Base-by-base conservation (phyloP, 768 basidiomycete genomes). In the Atractiella rhizophila region DNA sequence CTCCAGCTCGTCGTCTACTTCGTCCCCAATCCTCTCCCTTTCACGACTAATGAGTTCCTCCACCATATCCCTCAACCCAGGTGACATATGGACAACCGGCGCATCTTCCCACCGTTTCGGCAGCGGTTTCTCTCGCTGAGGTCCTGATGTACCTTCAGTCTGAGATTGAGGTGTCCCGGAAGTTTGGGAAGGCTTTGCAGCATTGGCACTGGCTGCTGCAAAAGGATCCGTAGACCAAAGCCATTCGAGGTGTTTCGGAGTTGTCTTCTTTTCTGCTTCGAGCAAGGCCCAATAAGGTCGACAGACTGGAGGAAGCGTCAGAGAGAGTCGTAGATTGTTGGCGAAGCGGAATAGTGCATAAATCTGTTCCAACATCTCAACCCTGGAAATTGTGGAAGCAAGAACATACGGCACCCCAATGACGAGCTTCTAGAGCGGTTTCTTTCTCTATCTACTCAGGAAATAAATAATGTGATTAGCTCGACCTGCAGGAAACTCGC, bases 381-480 rank as follows among this genome's bases (percentile, higher is more conserved):
- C 15, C 1, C 20, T 10, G 4, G 2, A 12, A 2, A 2, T 18
- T 12, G 16, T 33, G n/a, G 15, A 1, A 24, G 18, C 7, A 20
- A 13, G 78, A 77, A 51, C 78, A 82, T 3, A 74, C 76, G 13
- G 82, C 82, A 28, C 74, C 82, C 74, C 78, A 85, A 54, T 91
- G 85, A 40, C 74, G 76, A 23, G 83, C 82, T 59, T 88, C 80
- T 19, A 74, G 54, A 6, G 72, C 66, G n/a, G 73, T 72, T 2
- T 68, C 64, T 46, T 70, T 64, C 33, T 67, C 60, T 48, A 77
- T 45, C 12, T 38, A 37, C 15, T 46, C 45, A 4, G 33, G 21
- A 0, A 45, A 45, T 2, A 48, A 48, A 12, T n/a, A 27, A 21
- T 7, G 8, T 20, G 16, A 28, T 16, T 16, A 1, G 19, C 4